Base-by-base conservation (phyloP, 768 basidiomycete genomes). In the Tephrocybe sp. region DNA sequence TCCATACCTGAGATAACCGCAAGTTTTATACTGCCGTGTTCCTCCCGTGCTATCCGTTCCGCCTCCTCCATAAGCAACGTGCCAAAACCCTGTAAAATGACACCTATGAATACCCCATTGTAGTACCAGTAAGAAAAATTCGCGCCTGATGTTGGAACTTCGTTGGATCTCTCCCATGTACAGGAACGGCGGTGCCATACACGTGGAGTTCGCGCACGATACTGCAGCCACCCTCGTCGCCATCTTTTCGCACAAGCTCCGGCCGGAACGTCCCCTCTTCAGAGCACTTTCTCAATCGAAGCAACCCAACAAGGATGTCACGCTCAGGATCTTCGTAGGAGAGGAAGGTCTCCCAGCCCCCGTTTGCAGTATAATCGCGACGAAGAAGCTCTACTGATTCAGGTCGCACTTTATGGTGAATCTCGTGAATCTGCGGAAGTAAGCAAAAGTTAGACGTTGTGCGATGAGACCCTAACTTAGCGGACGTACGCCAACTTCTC, bases 291-390 rank as follows among this genome's bases (percentile, higher is more conserved):
- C 97, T 77, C 60, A 99, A 72, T 26, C 97, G 83, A 31, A 99
- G 76, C 24, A 99, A 71, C 18, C 97, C 97, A 52, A 99, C 84
- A 37, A 99, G 83, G 66, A 99, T 98, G 61, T 99, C 97, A 46
- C 83, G 84, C 68, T 94, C 93, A 5, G 97, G 96, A 66, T 99
- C 97, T 71, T 99, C 97, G 64, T 98, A 99, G 24, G 95, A 96
- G 5, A 99, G 72, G 80, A 99, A 99, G 1, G 97, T 98, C 72
- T 99, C 97, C 97, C 97, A 99, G 38, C 97, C 95, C 5, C 95
- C 96, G 63, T 98, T 99, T 25, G 97, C 97, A 3, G 89, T 74
- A 67, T 99, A 99, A 65, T 99, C 97, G 32, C 97, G 79, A 50
- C 97, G 82, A 27, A 99, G 83, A 4, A 99, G 84, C 68, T 99